Evolutionary conservation across 1,284 basidiomycete genomes (phyloP).

Genomic region (Ceratobasidium sp.): DNA sequence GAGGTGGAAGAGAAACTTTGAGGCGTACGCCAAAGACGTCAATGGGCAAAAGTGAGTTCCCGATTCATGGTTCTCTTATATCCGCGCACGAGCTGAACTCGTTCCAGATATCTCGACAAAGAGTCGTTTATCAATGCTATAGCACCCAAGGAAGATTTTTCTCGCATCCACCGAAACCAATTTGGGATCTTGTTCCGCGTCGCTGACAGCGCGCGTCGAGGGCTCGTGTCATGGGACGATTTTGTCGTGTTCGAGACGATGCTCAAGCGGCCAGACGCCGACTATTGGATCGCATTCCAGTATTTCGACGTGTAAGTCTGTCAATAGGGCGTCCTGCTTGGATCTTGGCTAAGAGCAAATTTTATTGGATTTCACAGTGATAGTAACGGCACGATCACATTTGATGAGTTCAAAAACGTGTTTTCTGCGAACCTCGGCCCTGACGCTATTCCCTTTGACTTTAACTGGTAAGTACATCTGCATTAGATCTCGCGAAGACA

Average conservation of each 20-base stretch:
- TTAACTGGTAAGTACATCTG: constrained; percentile 71
- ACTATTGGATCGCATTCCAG: constrained; percentile 95
- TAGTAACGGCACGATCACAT: constrained; percentile 85
- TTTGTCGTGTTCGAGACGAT: constrained; percentile 92
- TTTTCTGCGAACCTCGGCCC: constrained; percentile 81
- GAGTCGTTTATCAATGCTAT: constrained; percentile 93
- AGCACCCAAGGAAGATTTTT: constrained; percentile 81
- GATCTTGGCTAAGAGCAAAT: constrained; percentile 32
- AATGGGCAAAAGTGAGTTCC: constrained; percentile 82
- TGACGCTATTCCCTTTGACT: constrained; percentile 91
- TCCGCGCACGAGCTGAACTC: constrained; percentile 16
- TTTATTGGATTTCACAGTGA: constrained; percentile 60
- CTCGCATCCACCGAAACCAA: constrained; percentile 83
- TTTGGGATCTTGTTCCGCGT: constrained; percentile 90
- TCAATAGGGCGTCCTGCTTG: background rate
- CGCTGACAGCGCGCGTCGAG: constrained; percentile 79
- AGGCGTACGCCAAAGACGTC: constrained; percentile 74
- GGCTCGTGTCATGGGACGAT: constrained; percentile 90
- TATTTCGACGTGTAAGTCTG: constrained; percentile 89
- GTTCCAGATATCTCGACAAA: constrained; percentile 73
- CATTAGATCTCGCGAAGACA: constrained; percentile 29
- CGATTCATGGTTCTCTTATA: background rate
- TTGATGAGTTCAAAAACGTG: constrained; percentile 91
- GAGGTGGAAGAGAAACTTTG: constrained; percentile 87
- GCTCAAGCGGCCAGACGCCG: constrained; percentile 88